phyloP scores from a whole-genome alignment of 495 filamentous ascomycete species.

The Cercophora scortea region DNA sequence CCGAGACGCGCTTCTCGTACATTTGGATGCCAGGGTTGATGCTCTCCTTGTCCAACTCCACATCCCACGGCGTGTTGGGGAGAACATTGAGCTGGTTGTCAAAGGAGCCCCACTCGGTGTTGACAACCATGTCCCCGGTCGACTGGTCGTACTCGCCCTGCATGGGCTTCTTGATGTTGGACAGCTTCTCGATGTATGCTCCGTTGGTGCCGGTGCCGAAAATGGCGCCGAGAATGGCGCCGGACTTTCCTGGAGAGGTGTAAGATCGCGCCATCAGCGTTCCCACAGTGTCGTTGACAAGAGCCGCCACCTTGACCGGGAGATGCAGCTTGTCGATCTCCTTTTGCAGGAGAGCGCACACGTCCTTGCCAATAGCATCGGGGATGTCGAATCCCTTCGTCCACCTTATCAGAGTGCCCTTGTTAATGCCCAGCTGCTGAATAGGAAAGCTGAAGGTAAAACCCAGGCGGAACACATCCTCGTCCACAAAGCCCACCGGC shows the following conservation, averaged over 20 bases:
- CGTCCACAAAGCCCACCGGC: slow-evolving; percentile 46
- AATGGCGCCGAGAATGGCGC: slow-evolving; percentile 84
- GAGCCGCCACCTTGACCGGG: slow-evolving; percentile 84
- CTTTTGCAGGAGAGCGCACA: slow-evolving; percentile 80
- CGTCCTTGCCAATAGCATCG: slow-evolving; percentile 88
- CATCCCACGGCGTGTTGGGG: slow-evolving; percentile 79
- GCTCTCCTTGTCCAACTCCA: slow-evolving; percentile 65
- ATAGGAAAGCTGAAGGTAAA: slow-evolving; percentile 99
- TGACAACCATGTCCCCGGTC: slow-evolving; percentile 93
- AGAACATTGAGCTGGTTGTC: slow-evolving; percentile 86
- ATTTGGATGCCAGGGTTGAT: slow-evolving; percentile 95
- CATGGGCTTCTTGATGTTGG: slow-evolving; percentile 59
- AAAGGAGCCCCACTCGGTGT: slow-evolving; percentile 97
- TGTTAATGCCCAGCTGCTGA: slow-evolving; percentile 87
- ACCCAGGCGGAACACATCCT: slow-evolving; percentile 80
- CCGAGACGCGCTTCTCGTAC: slow-evolving; percentile 97
- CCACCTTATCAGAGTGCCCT: slow-evolving; percentile 87
- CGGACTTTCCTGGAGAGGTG: slow-evolving; percentile 79
- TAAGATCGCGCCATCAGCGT: slow-evolving; percentile 97
- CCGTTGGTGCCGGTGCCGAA: slow-evolving; percentile 94
- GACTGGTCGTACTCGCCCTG: slow-evolving; percentile 64
- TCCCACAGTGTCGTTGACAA: slow-evolving; percentile 96
- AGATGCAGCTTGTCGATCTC: slow-evolving; percentile 84
- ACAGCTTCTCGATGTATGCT: slow-evolving; percentile 75
- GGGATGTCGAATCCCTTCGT: slow-evolving; percentile 97